Evolutionary conservation across 768 basidiomycete species (phyloP), one percentile per base, ranked within the genome.

Genomic region (Tulasnella sp.): DNA sequence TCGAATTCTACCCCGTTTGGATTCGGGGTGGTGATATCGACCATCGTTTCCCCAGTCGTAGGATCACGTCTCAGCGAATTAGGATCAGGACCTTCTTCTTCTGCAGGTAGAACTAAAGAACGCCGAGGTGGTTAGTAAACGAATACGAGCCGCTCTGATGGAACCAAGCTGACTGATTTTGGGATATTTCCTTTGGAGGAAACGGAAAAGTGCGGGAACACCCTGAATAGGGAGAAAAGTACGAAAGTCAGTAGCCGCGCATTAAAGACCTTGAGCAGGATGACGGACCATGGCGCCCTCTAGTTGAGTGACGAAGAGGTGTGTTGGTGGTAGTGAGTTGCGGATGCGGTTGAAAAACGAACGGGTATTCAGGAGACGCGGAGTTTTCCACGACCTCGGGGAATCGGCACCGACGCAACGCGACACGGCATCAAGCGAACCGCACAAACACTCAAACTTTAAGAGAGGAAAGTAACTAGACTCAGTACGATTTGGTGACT

Each of bases 131-230:
- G 38, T 31, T 21, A 40, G 12, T 78, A 24, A 76, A 16, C n/a
- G 34, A 36, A 77, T 27, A 36, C n/a, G 31, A 31, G 5, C 44
- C 40, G 36, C 34, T 24, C 40, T 27, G 71, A 5, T 7, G 12
- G 31, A 40, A 40, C 18, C 34, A 48, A 1, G 88, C 92, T 77
- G 80, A 94, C 96, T 92, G 83, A 97, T 98, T 89, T 95, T 98
- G 75, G 97, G 96, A 85, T 99, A 99, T 86, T 98, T 98, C 88
- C 93, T 97, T 85, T 96, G 98, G 80, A 99, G 89, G 97, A 97
- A 99, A 84, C 97, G 92, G 87, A 99, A 99, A 81, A 98, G 90
- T 72, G 97, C 97, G 80, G 97, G 97, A 81, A 98, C 97, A 91
- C 97, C 97, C 97, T 97, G 34, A 14, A 82, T 52, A 62, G 27